Percentiles rank a stretch among this genome's conserved stretches.
These are phyloP conservation scores for Glomus cerebriforme DNA, from an alignment of 192 early-diverging fungal genomes.

Conservation along the genomic window DNA sequence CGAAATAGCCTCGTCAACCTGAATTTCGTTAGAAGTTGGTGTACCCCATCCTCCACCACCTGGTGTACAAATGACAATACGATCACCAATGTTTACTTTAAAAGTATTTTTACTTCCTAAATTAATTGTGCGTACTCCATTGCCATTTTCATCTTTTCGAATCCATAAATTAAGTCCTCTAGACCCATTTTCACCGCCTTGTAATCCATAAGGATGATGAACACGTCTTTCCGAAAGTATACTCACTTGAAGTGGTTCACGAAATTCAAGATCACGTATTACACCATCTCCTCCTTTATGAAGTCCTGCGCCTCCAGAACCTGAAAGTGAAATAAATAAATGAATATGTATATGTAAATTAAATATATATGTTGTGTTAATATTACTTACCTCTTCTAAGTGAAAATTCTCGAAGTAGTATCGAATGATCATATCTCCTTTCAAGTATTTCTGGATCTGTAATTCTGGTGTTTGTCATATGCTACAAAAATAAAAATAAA, in stretches of 20 bases:
- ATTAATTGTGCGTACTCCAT: constrained; percentile 47
- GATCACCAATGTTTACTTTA: constrained; percentile 74
- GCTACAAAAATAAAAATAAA: constrained; percentile 40
- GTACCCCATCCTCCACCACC: constrained; percentile 90
- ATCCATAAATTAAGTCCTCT: constrained; percentile 81
- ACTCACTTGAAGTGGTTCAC: constrained; percentile 82
- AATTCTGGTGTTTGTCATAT: constrained; percentile 98
- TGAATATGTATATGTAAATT: not conserved
- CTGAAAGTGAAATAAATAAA: constrained; percentile 8
- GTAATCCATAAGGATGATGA: constrained; percentile 82
- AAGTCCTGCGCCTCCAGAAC: constrained; percentile 79
- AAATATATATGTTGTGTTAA: not conserved
- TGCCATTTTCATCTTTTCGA: constrained; percentile 38
- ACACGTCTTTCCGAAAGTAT: constrained; percentile 93
- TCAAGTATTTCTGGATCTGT: constrained; percentile 97
- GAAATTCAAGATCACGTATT: constrained; percentile 93
- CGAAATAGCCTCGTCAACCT: constrained; percentile 26
- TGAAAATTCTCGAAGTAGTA: constrained; percentile 83
- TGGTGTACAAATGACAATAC: constrained; percentile 83
- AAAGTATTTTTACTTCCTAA: constrained; percentile 91
- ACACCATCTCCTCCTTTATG: constrained; percentile 87
- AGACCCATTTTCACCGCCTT: constrained; percentile 74
- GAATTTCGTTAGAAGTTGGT: not conserved
- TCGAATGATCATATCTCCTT: constrained; percentile 76
- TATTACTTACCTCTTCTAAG: constrained; percentile 51